These are phyloP conservation scores for Myotisia sp. DNA, from an alignment of 2,329 filamentous ascomycete genomes.

Conservation along the genomic window DNA sequence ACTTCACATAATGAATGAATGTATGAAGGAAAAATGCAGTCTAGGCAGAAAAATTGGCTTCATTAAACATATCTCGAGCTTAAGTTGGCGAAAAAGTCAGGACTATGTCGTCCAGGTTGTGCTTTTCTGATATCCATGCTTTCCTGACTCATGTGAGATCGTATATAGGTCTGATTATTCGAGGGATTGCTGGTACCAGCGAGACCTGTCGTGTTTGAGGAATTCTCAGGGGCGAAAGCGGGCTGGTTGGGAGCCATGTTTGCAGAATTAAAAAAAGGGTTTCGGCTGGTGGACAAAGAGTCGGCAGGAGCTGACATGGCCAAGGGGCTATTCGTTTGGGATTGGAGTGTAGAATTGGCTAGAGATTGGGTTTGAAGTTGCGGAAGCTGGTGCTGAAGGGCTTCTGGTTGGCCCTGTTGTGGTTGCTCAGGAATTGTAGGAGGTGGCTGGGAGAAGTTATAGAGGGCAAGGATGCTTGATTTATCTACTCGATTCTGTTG, in stretches of 20 bases:
- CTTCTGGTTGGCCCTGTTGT: slow-evolving; percentile 14
- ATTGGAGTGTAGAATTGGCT: slow-evolving; percentile 11
- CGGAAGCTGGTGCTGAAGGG: slow-evolving; percentile 14
- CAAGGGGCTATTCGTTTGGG: too few species aligned
- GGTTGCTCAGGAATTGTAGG: slow-evolving; percentile 24
- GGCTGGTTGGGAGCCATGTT: slow-evolving; percentile 12
- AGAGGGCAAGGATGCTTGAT: slow-evolving; percentile 33
- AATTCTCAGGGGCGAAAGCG: background rate
- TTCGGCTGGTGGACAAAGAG: slow-evolving; percentile 8
- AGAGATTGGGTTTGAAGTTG: slow-evolving; percentile 16
- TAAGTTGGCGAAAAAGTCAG: slow-evolving; percentile 37
- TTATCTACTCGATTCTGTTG: slow-evolving; percentile 30
- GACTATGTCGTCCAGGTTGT: slow-evolving; percentile 36
- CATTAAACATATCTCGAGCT: slow-evolving; percentile 31
- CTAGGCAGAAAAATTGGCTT: background rate
- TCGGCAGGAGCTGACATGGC: slow-evolving; percentile 2
- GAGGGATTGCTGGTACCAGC: background rate
- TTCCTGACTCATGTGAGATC: slow-evolving; percentile 33
- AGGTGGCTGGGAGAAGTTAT: slow-evolving; percentile 29
- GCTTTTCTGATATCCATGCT: slow-evolving; percentile 35
- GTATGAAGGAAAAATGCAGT: slow-evolving; percentile 3
- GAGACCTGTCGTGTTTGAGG: slow-evolving; percentile 1
- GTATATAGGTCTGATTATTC: slow-evolving; percentile 3
- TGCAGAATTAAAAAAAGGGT: slow-evolving; percentile 20
- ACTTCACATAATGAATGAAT: slow-evolving; percentile 3